phyloP scores from a whole-genome alignment of 768 basidiomycete species.

The Phanerodontia chrysosporium region DNA sequence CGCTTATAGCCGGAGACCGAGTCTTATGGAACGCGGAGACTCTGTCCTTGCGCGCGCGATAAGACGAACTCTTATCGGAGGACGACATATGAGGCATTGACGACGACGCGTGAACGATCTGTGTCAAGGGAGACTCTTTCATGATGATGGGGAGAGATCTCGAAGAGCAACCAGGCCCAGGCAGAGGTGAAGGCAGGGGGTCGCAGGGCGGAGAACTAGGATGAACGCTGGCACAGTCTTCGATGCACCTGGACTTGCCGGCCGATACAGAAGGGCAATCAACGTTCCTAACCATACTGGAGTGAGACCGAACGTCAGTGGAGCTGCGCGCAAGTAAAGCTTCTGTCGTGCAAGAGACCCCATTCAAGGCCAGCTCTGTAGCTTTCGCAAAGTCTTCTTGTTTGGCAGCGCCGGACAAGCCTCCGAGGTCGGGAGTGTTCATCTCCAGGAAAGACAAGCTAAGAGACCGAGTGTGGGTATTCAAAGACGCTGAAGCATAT shows the following conservation, averaged over 20 bases:
- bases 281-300: neutral
- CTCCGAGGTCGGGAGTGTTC: conserved; percentile 3
- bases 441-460: conserved; percentile 19
- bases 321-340: neutral
- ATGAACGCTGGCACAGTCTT: conserved; percentile 17
- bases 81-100: neutral
- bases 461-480: conserved; percentile 15
- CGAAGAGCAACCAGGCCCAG: neutral
- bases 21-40: no score
- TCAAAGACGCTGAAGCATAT: conserved; percentile 1
- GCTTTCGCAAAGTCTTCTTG: neutral
- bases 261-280: no score
- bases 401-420: neutral
- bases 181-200: neutral
- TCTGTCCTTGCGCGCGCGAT: no score
- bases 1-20: neutral
- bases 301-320: no score
- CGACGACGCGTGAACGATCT: neutral
- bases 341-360: neutral
- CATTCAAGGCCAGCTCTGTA: neutral
- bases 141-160: neutral
- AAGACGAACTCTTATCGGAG: neutral
- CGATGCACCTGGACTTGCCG: conserved; percentile 9
- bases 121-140: neutral
- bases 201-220: conserved; percentile 18